phyloP scores from a whole-genome alignment of 371 early-diverging fungal genomes.

The Paraphysoderma sedebokerense region DNA sequence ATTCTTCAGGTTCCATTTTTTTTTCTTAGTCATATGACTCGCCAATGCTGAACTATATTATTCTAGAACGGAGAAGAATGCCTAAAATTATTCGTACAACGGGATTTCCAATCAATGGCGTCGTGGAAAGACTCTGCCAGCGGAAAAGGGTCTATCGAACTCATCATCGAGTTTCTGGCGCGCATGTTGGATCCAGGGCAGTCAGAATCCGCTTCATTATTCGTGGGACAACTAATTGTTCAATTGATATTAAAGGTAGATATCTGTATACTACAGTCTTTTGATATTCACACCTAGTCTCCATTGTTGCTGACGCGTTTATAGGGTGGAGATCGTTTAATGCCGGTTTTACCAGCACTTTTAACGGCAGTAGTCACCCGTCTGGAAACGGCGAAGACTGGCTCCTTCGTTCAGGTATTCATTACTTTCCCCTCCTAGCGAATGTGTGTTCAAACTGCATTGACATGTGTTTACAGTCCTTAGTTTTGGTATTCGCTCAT shows the following conservation, averaged over 20 bases:
- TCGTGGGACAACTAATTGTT: slow-evolving; percentile 74
- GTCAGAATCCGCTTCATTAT: slow-evolving; percentile 60
- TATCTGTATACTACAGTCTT: not conserved
- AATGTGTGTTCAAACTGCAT: not conserved
- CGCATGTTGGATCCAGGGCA: slow-evolving; percentile 49
- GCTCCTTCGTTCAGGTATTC: slow-evolving; percentile 54
- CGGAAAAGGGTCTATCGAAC: slow-evolving; percentile 56
- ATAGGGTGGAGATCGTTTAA: slow-evolving; percentile 37
- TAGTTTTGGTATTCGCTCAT: slow-evolving; percentile 75
- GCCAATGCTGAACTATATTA: no score
- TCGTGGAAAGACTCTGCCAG: slow-evolving; percentile 34
- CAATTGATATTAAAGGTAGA: slow-evolving; percentile 57
- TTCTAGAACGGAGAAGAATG: slow-evolving; percentile 43
- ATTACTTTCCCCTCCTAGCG: not conserved
- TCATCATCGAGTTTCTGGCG: slow-evolving; percentile 58
- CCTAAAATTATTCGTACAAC: slow-evolving; percentile 36
- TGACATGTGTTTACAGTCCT: slow-evolving; percentile 25
- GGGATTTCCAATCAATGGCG: slow-evolving; percentile 42
- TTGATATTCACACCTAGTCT: not conserved
- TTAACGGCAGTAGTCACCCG: slow-evolving; percentile 51
- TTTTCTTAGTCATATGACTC: not conserved
- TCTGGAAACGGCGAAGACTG: slow-evolving; percentile 45
- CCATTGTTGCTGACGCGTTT: not conserved
- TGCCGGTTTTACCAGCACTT: slow-evolving; percentile 56
- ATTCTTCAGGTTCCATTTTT: slow-evolving; percentile 14